Base-by-base conservation (phyloP, 2,329 filamentous ascomycete genomes). In the Aspergillus japonicus region DNA sequence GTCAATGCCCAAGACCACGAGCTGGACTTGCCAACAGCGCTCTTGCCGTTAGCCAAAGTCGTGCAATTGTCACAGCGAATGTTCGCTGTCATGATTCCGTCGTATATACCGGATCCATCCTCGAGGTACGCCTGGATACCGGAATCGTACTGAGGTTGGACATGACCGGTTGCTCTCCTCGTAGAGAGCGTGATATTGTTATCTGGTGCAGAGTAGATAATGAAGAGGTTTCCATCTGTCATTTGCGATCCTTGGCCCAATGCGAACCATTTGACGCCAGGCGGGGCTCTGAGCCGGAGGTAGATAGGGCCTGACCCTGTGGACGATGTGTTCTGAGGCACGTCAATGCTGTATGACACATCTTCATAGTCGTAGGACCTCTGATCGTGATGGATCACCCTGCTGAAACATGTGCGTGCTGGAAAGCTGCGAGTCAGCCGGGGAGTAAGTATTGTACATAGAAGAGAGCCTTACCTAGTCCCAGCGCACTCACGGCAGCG, bases 151-250 rank as follows among this genome's bases (percentile, higher is more conserved):
- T 73, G 52, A 0, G 87, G 87, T 75, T 78, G 72, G 44, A 69
- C 61, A 62, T 87, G 77, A 10, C 78, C 78, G 1, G 67, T 73
- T 44, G 81, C 84, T 4, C 71, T 67, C 23, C 87, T 82, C 2
- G 85, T 80, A 62, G 85, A 88, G 54, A 89, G 69, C 1, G 87
- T 89, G 26, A 89, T 78, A 68, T 88, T 88, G 62, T 83, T 82
- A 19, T 50, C 57, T 21, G 64, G 4, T 65, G 86, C 80, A 51
- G 83, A 74, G 72, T 89, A 89, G 65, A 88, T 78, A 68, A 89
- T 64, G 69, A 89, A 87, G 61, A 89, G 85, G 69, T 85, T 82
- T 57, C 85, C 73, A 33, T 79, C 82, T 12, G 70, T 47, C 87
- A 89, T 89, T 49, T 65, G 61, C 0, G 67, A 65, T 51, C 87